Evolutionary conservation across 805 yeast genomes (phyloP).

Genomic region (Ogataea parapolymorpha): DNA sequence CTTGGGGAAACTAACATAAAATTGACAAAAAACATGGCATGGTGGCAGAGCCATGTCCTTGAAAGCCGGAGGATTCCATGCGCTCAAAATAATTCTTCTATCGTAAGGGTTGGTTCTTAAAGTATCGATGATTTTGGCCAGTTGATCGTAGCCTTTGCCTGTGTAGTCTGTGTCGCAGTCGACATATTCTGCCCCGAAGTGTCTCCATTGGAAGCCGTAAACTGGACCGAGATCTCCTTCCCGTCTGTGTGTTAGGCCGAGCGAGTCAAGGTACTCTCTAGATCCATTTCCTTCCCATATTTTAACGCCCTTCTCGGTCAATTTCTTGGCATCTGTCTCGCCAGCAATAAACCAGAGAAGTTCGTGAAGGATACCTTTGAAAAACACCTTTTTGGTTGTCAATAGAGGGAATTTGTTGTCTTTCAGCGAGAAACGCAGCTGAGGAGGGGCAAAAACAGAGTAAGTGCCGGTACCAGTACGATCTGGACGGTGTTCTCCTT

Average conservation of each 20-base stretch:
- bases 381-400: slow-evolving; percentile 90
- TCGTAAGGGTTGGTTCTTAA: slow-evolving; percentile 89
- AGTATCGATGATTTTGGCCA: slow-evolving; percentile 72
- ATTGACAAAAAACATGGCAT: slow-evolving; percentile 95
- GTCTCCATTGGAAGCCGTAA: slow-evolving; percentile 99
- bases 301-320: slow-evolving; percentile 82
- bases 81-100: slow-evolving; percentile 89
- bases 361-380: slow-evolving; percentile 85
- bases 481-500: slow-evolving; percentile 91
- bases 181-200: slow-evolving; percentile 89
- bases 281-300: slow-evolving; percentile 99
- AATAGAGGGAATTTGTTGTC: slow-evolving; percentile 79
- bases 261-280: slow-evolving; percentile 78
- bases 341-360: slow-evolving; percentile 92
- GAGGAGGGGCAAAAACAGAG: slow-evolving; percentile 94
- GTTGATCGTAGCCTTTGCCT: slow-evolving; percentile 88
- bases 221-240: slow-evolving; percentile 98
- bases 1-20: slow-evolving; percentile 83
- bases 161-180: slow-evolving; percentile 86
- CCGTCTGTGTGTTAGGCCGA: slow-evolving; percentile 75
- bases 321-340: slow-evolving; percentile 77
- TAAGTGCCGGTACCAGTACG: slow-evolving; percentile 97
- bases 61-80: slow-evolving; percentile 98
- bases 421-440: slow-evolving; percentile 73
- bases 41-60: slow-evolving; percentile 96